Conservation (phyloP, 176 grass and related monocot species). For the Rhynchospora pubera region DNA sequence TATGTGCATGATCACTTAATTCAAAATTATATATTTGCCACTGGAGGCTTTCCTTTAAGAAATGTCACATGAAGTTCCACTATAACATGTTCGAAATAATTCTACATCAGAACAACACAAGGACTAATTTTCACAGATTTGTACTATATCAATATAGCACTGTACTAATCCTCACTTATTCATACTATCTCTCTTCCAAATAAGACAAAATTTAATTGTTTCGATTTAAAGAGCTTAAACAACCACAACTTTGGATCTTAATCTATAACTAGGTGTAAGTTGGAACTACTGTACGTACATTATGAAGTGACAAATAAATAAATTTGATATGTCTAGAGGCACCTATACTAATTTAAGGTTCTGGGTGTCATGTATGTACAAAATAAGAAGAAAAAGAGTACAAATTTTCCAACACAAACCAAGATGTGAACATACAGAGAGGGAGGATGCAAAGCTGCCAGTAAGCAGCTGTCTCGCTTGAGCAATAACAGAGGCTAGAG, state of each 20-base stretch:
- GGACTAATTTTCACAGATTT: not conserved
- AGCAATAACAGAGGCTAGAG: constrained; percentile 67
- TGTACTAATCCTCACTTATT: not conserved
- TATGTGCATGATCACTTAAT: not conserved
- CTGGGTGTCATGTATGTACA: not conserved
- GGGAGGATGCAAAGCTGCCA: constrained; percentile 44
- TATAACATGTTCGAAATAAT: not conserved
- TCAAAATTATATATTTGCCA: not conserved
- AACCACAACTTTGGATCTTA: not conserved
- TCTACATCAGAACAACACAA: not conserved
- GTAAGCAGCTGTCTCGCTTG: constrained; percentile 61
- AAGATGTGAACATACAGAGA: constrained; percentile 63
- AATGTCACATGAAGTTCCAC: not conserved
- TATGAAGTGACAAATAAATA: not conserved
- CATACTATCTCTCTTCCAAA: not conserved
- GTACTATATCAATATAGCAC: not conserved
- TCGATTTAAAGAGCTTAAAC: not conserved
- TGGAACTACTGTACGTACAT: not conserved
- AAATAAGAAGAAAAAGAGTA: not conserved
- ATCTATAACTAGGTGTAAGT: not conserved
- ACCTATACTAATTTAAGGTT: not conserved
- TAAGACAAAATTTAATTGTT: not conserved
- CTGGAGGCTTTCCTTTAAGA: not conserved
- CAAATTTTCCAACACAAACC: constrained; percentile 13
- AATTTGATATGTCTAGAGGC: not conserved